phyloP scores from a whole-genome alignment of 345 rosid species.

The Anastatica hierochuntica region DNA sequence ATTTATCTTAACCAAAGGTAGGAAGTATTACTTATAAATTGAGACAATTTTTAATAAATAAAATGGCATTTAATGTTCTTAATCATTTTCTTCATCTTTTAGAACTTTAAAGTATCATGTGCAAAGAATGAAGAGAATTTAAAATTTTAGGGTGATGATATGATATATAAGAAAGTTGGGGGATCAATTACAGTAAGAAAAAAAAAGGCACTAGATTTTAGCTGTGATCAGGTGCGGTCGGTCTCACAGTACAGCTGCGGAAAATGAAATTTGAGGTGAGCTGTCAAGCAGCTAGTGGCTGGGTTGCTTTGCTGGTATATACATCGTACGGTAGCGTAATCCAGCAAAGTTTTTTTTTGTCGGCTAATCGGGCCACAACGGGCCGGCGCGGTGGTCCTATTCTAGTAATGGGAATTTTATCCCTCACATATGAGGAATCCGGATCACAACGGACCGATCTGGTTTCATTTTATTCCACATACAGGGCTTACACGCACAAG shows the following conservation, averaged over 20 bases:
- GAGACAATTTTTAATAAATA: too few species aligned
- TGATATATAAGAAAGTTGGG: not conserved
- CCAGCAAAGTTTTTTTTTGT: conserved; percentile 28
- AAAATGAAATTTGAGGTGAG: conserved; percentile 11
- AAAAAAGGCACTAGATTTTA: not conserved
- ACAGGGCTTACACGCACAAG: too few species aligned
- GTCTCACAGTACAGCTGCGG: not conserved
- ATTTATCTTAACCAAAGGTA: too few species aligned
- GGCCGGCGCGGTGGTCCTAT: too few species aligned
- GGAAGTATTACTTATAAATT: too few species aligned
- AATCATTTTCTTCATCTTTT: too few species aligned
- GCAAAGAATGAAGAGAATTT: not conserved
- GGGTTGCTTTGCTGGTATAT: conserved; percentile 18
- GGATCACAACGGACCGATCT: too few species aligned
- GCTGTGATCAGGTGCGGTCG: not conserved
- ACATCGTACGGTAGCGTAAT: conserved; percentile 17
- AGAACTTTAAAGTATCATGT: not conserved
- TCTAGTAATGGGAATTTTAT: too few species aligned
- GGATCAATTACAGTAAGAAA: not conserved
- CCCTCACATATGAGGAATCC: too few species aligned
- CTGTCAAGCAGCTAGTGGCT: conserved; percentile 27
- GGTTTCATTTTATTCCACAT: too few species aligned
- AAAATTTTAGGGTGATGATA: not conserved
- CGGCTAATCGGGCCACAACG: conserved; percentile 24
- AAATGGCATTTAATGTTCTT: too few species aligned